Percentiles rank a stretch among this genome's conserved stretches.
Evolutionary conservation across 2,329 filamentous ascomycete species (phyloP).

Genomic region (Alternaria arborescens): DNA sequence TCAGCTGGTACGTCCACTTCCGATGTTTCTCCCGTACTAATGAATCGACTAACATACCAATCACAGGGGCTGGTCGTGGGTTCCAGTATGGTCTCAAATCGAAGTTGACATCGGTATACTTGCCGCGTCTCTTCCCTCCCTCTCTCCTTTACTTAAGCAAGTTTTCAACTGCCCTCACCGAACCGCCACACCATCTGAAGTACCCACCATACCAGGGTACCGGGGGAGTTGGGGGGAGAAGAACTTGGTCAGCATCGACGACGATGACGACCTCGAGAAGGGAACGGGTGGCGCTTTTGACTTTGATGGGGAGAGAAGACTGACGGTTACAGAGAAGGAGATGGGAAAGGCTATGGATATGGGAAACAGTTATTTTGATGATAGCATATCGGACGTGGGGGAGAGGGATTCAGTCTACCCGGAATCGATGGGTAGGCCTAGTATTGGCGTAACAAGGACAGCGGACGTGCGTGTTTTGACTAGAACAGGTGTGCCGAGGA

Average conservation of each 20-base stretch:
- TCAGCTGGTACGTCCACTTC: slow-evolving; percentile 27
- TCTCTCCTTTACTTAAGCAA: slow-evolving; percentile 36
- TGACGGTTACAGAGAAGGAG: slow-evolving; percentile 8
- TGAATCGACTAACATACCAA: slow-evolving; percentile 16
- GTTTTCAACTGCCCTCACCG: slow-evolving; percentile 9
- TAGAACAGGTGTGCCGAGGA: background rate
- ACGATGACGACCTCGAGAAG: slow-evolving; percentile 4
- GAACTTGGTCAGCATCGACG: slow-evolving; percentile 8
- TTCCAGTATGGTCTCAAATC: slow-evolving; percentile 44
- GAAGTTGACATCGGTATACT: slow-evolving; percentile 43
- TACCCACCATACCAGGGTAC: slow-evolving; percentile 27
- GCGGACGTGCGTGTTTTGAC: slow-evolving; percentile 2
- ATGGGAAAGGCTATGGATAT: slow-evolving; percentile 9
- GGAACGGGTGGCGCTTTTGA: background rate
- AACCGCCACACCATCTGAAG: slow-evolving; percentile 22
- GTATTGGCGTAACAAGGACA: slow-evolving; percentile 12
- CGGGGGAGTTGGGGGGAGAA: slow-evolving; percentile 17
- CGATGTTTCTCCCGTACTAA: background rate
- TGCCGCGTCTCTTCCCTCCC: slow-evolving; percentile 38
- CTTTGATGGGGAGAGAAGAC: slow-evolving; percentile 12
- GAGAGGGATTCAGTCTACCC: background rate
- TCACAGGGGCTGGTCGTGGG: slow-evolving; percentile 32
- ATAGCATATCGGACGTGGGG: slow-evolving; percentile 20
- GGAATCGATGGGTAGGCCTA: background rate
- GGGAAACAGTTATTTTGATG: slow-evolving; percentile 20